Base-by-base conservation (phyloP, 441 rosid species). In the Adansonia rubrostipa region DNA sequence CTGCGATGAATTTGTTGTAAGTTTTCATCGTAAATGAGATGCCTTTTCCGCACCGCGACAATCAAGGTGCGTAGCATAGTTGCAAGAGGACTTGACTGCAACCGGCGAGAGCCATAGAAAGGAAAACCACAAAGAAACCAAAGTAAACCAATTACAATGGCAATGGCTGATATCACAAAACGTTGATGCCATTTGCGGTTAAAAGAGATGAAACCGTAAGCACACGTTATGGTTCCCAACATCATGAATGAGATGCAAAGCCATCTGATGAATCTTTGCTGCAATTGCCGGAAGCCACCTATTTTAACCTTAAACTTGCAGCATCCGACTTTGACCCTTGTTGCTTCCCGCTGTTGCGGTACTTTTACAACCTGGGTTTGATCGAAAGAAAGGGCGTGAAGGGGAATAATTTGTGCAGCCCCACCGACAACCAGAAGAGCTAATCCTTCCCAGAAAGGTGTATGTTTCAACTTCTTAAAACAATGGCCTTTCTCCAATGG, bases 401-500 rank as follows among this genome's bases (percentile, higher is more conserved):
- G 75, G 15, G 75, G 75, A 54, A 71, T 71, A n/a, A 53, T 62
- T 53, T 71, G 75, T n/a, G 63, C 75, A n/a, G 75, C 75, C 47
- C 48, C 75, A 53, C 63, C 75, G 14, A 1, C 24, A 53, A 54
- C 10, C 28, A 71, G 9, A 28, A 71, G 61, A n/a, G 75, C 15
- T 28, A 71, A 51, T 28, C 74, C 74, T 51, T 8, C 61, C 74
- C 74, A 71, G 47, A 71, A 71, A 28, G 24, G 22, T 15, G 74
- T 71, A 51, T 15, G 47, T n/a, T 15, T 51, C 61, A 71, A 8
- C 11, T 51, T 33, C n/a, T 53, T 53, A n/a, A 71, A 71, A 33
- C 63, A 71, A 9, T n/a, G 3, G 14, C 13, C 24, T 40, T 47
- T 2, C 17, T 5, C 17, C 19, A 3, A 1, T 1, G 40, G 62